A percentile compares a stretch with the other conserved stretches of the same genome.
Evolutionary conservation across 2,329 filamentous ascomycete species (phyloP).

Genomic region (Penicillium decumbens): DNA sequence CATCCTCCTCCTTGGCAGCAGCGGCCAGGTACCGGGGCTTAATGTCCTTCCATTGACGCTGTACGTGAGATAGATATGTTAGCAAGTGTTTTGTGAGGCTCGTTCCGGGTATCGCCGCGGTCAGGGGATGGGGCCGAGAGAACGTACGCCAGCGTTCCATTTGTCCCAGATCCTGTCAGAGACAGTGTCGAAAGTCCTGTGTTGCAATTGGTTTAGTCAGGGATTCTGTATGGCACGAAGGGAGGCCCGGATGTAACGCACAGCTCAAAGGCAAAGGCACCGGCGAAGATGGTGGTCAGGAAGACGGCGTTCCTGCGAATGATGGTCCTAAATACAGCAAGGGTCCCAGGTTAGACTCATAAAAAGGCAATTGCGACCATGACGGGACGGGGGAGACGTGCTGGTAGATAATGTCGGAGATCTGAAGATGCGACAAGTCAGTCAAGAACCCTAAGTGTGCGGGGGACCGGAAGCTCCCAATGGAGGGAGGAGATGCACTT

Average conservation of each 20-base stretch:
- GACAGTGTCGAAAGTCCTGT: slow-evolving; percentile 73
- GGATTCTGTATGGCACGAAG: slow-evolving; percentile 2
- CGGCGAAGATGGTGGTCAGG: slow-evolving; percentile 77
- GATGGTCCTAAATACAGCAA: slow-evolving; percentile 58
- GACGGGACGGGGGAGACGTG: slow-evolving; percentile 40
- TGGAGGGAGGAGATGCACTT: slow-evolving; percentile 6
- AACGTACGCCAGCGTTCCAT: slow-evolving; percentile 84
- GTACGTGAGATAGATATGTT: slow-evolving; percentile 16
- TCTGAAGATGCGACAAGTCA: slow-evolving; percentile 35
- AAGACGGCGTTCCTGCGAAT: slow-evolving; percentile 86
- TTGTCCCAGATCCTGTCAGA: slow-evolving; percentile 87
- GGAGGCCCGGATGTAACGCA: slow-evolving; percentile 49
- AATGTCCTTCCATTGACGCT: slow-evolving; percentile 99
- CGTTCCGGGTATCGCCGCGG: slow-evolving; percentile 3
- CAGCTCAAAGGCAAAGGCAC: slow-evolving; percentile 91
- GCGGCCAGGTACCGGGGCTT: slow-evolving; percentile 79
- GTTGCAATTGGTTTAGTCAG: slow-evolving; percentile 18
- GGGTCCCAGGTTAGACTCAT: slow-evolving; percentile 15
- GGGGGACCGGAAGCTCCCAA: neutral
- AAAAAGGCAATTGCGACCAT: slow-evolving; percentile 15
- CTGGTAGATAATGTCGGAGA: slow-evolving; percentile 57
- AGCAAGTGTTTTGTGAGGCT: slow-evolving; percentile 8
- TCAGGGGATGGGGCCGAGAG: neutral
- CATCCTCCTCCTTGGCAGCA: slow-evolving; percentile 62
- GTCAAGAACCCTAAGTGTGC: slow-evolving; percentile 19